These are phyloP conservation scores for Tolypocladium nubicola DNA, from an alignment of 2,329 filamentous ascomycete genomes.

Conservation along the genomic window DNA sequence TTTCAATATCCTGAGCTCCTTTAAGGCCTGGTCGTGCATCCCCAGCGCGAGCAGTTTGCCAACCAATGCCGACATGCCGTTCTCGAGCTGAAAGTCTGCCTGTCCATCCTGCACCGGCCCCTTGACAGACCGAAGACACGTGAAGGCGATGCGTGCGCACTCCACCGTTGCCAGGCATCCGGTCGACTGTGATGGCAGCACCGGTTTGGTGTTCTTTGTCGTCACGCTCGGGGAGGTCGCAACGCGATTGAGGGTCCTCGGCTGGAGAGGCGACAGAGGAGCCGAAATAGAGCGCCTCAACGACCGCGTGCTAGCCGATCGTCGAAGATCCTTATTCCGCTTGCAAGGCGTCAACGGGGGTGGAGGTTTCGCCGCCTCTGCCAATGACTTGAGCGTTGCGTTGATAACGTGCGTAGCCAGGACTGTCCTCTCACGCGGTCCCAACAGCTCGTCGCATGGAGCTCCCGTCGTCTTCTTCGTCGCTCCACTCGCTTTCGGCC, in stretches of 20 bases:
- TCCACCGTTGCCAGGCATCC: constrained; percentile 51
- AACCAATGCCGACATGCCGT: constrained; percentile 59
- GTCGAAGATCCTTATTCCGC: constrained; percentile 19
- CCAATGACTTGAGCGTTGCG: constrained; percentile 54
- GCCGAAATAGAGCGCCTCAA: constrained; percentile 45
- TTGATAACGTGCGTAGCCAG: constrained; percentile 69
- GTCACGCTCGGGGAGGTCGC: constrained; percentile 38
- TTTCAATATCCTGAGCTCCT: constrained; percentile 58
- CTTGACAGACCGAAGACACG: constrained; percentile 49
- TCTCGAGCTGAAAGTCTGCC: constrained; percentile 60
- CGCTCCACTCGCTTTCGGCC: constrained; percentile 11
- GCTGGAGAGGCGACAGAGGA: constrained; percentile 51
- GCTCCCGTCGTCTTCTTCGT: constrained; percentile 6
- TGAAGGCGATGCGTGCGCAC: constrained; percentile 58
- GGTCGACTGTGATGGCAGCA: constrained; percentile 21
- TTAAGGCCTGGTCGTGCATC: constrained; percentile 56
- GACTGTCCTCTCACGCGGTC: constrained; percentile 45
- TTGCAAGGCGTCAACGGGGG: constrained; percentile 19
- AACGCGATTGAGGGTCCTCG: constrained; percentile 50
- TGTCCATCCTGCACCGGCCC: constrained; percentile 40
- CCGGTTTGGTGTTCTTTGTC: constrained; percentile 20
- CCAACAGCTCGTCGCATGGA: constrained; percentile 17
- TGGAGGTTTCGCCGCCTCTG: constrained; percentile 50
- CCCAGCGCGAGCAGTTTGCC: constrained; percentile 55
- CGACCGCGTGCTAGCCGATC: constrained; percentile 26